Conservation (phyloP, 1,284 basidiomycete species). For the Ganoderma boninense region DNA sequence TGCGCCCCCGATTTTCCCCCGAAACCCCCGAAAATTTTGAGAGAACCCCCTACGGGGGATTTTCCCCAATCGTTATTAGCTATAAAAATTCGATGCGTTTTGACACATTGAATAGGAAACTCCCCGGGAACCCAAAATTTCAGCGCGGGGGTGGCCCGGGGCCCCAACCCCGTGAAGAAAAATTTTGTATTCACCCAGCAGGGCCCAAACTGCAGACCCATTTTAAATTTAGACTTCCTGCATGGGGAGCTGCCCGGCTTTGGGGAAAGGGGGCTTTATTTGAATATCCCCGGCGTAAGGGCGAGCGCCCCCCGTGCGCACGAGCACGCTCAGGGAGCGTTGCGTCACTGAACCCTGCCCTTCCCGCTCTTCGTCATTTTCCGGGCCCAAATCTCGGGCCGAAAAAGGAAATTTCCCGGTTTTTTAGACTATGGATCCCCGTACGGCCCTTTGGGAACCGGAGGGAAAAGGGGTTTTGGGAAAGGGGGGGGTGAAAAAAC, state of each 20-base stretch:
- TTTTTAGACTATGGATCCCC: slow-evolving; percentile 46
- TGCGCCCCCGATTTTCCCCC: slow-evolving; percentile 33
- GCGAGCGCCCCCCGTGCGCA: slow-evolving; percentile 47
- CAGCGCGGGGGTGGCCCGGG: no score
- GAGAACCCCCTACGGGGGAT: slow-evolving; percentile 33
- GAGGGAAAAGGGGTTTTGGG: no score
- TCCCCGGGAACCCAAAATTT: no score
- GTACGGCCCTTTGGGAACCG: slow-evolving; percentile 41
- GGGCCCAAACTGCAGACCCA: slow-evolving; percentile 31
- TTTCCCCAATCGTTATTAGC: background rate
- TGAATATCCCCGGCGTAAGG: slow-evolving; percentile 37
- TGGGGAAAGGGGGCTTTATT: slow-evolving; percentile 28
- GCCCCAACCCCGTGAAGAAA: no score
- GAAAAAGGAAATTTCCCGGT: slow-evolving; percentile 47
- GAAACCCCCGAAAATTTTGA: slow-evolving; percentile 36
- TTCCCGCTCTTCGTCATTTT: slow-evolving; percentile 40
- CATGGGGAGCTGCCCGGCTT: background rate
- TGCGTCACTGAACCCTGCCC: slow-evolving; percentile 38
- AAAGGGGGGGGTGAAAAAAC: background rate
- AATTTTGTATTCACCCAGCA: no score
- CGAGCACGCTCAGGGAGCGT: slow-evolving; percentile 43
- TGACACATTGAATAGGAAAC: no score
- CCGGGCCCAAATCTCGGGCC: slow-evolving; percentile 44
- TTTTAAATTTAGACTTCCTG: background rate
- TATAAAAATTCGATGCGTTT: no score